Conservation (phyloP, 2,329 filamentous ascomycete species). For the Westerdykella sp. region DNA sequence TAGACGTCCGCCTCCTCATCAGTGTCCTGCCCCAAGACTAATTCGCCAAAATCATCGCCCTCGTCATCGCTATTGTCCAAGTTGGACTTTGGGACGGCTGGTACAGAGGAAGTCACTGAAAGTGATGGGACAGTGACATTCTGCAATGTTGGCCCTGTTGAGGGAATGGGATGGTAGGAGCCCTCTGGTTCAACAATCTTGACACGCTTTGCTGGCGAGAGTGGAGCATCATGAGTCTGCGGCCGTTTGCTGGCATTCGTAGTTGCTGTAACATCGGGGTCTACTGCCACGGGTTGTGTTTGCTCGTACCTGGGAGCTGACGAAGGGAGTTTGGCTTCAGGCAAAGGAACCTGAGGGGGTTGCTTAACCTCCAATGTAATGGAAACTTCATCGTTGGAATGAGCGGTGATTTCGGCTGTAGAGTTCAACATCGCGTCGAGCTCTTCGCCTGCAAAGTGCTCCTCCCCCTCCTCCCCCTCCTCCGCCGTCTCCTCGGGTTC, state of each 20-base stretch:
- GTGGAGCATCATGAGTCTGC: constrained; percentile 13
- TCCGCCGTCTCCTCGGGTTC: constrained; percentile 17
- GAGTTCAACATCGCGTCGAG: constrained; percentile 19
- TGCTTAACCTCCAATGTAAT: neutral
- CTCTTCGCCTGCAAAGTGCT: constrained; percentile 40
- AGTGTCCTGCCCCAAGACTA: constrained; percentile 32
- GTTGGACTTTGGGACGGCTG: neutral
- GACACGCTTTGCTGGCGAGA: constrained; percentile 27
- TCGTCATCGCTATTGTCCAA: constrained; percentile 10
- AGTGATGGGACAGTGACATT: constrained; percentile 1
- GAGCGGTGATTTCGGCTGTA: constrained; percentile 5
- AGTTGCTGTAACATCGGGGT: neutral
- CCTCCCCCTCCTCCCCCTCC: constrained; percentile 32
- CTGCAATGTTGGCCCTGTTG: constrained; percentile 2
- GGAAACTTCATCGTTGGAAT: neutral
- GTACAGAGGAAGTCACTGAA: constrained; percentile 8
- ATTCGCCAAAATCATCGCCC: constrained; percentile 26
- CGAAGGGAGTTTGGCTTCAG: neutral
- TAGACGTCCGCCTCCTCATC: constrained; percentile 29
- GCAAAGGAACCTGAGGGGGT: neutral
- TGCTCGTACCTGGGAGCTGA: neutral
- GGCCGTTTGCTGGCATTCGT: constrained; percentile 14
- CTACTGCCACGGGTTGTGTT: neutral
- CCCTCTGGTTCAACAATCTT: constrained; percentile 8
- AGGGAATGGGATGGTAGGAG: neutral